Evolutionary conservation across 2,329 filamentous ascomycete species (phyloP).

Genomic region (Aspergillus versicolor): DNA sequence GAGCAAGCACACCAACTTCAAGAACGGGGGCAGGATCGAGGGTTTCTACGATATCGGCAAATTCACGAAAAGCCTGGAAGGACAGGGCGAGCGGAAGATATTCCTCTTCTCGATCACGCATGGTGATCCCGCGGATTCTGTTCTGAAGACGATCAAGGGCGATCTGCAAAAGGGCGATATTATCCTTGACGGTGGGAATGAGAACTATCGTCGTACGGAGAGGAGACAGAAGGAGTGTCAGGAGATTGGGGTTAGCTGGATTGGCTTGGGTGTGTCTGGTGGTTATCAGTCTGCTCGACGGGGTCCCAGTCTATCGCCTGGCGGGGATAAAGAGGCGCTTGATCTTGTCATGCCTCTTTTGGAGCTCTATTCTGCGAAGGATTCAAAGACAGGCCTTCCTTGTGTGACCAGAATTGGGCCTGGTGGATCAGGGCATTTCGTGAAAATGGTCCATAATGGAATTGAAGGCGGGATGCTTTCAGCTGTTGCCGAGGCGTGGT

Average conservation of each 20-base stretch:
- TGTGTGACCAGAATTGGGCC: conserved; percentile 63
- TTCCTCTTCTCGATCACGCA: conserved; percentile 45
- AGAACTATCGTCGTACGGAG: conserved; percentile 66
- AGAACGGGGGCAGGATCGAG: conserved; percentile 28
- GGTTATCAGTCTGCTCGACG: conserved; percentile 67
- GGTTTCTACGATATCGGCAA: conserved; percentile 37
- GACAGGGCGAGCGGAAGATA: conserved; percentile 30
- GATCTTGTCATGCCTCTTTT: conserved; percentile 62
- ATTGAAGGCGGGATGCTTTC: conserved; percentile 72
- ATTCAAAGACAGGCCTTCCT: conserved; percentile 54
- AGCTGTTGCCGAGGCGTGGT: conserved; percentile 64
- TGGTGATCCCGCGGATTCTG: conserved; percentile 38
- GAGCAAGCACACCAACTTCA: conserved; percentile 23
- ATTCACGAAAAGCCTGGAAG: conserved; percentile 36
- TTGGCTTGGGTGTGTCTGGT: conserved; percentile 68
- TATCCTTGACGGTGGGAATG: conserved; percentile 68
- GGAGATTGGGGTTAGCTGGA: conserved; percentile 60
- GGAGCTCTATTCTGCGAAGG: conserved; percentile 62
- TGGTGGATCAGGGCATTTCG: conserved; percentile 66
- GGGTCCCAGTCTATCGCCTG: conserved; percentile 67
- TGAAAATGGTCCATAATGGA: conserved; percentile 75
- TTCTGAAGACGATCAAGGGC: conserved; percentile 43
- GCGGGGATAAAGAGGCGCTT: conserved; percentile 58
- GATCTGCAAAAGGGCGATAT: conserved; percentile 62
- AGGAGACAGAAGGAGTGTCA: conserved; percentile 59